Percentiles rank a stretch among this genome's conserved stretches.
phyloP scores from a whole-genome alignment of 208 protist species.

The Leishmania turanica region DNA sequence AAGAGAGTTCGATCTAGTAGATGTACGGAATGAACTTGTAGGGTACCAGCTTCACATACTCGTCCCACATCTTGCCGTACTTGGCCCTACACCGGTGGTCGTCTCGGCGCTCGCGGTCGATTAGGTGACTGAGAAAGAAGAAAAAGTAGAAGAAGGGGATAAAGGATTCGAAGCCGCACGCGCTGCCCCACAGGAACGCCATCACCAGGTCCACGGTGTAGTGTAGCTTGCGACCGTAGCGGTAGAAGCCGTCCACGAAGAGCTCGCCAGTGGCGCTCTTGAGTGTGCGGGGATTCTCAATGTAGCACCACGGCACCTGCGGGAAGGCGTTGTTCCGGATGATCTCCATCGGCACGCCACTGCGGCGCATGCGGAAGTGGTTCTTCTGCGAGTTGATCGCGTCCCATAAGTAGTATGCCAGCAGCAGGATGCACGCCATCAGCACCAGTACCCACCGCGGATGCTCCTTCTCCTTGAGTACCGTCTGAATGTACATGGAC shows the following conservation, averaged over 20 bases:
- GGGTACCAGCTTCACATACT: conserved; percentile 92
- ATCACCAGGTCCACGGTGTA: conserved; percentile 95
- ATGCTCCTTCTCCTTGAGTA: conserved; percentile 65
- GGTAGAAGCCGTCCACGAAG: conserved; percentile 94
- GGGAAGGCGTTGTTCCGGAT: conserved; percentile 89
- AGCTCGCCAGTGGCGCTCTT: conserved; percentile 87
- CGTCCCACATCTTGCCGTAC: conserved; percentile 96
- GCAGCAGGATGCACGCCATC: conserved; percentile 74
- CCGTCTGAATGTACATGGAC: conserved; percentile 88
- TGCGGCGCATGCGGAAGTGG: conserved; percentile 91
- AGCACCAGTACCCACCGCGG: conserved; percentile 62
- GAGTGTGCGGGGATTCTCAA: conserved; percentile 91
- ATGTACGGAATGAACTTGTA: conserved; percentile 96
- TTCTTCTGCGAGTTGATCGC: conserved; percentile 95
- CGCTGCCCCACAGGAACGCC: conserved; percentile 91
- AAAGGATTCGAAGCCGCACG: conserved; percentile 88
- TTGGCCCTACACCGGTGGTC: conserved; percentile 85
- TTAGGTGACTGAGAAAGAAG: conserved; percentile 93
- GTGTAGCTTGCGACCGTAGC: conserved; percentile 94
- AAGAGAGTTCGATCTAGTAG: conserved; percentile 59
- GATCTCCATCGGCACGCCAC: conserved; percentile 69
- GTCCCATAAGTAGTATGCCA: conserved; percentile 95
- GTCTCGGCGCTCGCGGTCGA: conserved; percentile 91
- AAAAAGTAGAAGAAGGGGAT: conserved; percentile 96
- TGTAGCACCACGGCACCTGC: conserved; percentile 91